Evolutionary conservation across 208 protist species (phyloP).

Genomic region (Balamuthia mandrillaris): DNA sequence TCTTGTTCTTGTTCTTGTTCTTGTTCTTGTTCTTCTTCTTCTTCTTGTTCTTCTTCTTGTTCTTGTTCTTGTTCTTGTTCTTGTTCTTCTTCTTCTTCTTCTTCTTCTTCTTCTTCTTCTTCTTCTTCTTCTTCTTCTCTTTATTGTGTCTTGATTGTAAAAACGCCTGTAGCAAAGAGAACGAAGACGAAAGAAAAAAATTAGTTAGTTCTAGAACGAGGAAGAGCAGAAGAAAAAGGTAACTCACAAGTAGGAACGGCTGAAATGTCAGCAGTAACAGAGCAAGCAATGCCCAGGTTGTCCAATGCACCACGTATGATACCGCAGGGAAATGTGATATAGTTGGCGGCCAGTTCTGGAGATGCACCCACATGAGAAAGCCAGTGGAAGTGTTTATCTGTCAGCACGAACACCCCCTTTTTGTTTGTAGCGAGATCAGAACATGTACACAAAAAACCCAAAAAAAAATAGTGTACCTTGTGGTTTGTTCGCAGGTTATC

Average conservation of each 20-base stretch:
- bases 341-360: background rate
- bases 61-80: background rate
- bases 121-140: too few species aligned
- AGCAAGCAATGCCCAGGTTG: background rate
- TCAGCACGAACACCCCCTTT: slow-evolving; percentile 9
- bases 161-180: background rate
- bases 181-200: background rate
- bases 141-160: too few species aligned
- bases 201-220: background rate
- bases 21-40: background rate
- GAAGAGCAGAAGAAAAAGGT: background rate
- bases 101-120: background rate
- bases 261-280: background rate
- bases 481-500: slow-evolving; percentile 31
- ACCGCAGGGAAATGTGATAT: slow-evolving; percentile 16
- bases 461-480: background rate
- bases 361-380: background rate
- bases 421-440: too few species aligned
- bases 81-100: background rate
- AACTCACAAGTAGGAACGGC: background rate
- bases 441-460: background rate
- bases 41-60: background rate
- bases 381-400: slow-evolving; percentile 15
- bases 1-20: background rate
- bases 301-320: background rate